Evolutionary conservation across 2,329 filamentous ascomycete species (phyloP).

Genomic region (Chrysoporthe cubensis): DNA sequence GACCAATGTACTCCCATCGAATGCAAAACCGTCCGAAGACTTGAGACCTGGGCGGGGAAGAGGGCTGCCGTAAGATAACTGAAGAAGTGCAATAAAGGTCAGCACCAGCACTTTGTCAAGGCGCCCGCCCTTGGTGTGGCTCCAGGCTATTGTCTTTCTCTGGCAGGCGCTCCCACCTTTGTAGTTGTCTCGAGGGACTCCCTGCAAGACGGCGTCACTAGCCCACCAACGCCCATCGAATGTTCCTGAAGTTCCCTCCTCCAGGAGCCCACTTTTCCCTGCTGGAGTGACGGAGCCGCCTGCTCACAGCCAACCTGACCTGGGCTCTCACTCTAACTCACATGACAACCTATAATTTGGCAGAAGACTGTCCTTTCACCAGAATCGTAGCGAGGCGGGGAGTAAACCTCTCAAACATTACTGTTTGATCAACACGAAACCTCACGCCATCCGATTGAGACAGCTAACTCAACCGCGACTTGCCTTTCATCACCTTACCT

Average conservation of each 20-base stretch:
- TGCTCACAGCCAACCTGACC: conserved; percentile 3
- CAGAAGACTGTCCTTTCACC: conserved; percentile 6
- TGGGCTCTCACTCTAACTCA: conserved; percentile 12
- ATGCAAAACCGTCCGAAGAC: neutral
- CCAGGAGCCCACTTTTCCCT: conserved; percentile 22
- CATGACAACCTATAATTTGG: conserved; percentile 18
- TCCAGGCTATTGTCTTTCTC: neutral
- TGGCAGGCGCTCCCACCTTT: neutral
- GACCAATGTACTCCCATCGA: neutral
- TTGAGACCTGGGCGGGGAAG: neutral
- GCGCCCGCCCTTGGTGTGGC: neutral
- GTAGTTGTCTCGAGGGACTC: neutral
- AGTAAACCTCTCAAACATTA: neutral
- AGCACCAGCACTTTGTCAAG: neutral
- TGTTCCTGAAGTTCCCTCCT: conserved; percentile 26
- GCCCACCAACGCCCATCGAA: conserved; percentile 24
- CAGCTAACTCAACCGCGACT: conserved; percentile 5
- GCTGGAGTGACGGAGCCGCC: conserved; percentile 8
- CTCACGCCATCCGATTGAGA: conserved; percentile 1
- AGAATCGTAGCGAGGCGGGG: neutral
- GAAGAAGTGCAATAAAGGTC: too few species aligned
- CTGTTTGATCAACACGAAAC: conserved; percentile 2
- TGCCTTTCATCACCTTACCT: neutral
- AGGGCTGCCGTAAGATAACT: neutral
- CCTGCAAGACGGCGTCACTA: conserved; percentile 14